Evolutionary conservation across 306 rosid genomes (phyloP).

Genomic region (Ochetophila trinervis): DNA sequence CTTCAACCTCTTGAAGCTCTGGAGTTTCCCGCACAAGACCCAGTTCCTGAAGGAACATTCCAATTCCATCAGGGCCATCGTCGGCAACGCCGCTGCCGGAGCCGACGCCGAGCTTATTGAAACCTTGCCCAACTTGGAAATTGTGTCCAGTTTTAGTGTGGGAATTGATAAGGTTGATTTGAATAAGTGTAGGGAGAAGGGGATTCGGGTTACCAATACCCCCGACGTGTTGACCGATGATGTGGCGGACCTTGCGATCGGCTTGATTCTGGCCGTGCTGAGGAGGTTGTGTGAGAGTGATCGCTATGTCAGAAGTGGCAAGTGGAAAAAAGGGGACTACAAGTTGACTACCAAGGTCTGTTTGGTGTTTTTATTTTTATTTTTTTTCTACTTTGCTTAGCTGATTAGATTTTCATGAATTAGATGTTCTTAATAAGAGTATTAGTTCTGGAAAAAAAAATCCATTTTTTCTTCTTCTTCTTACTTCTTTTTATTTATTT

Average conservation of each 20-base stretch:
- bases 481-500: no score
- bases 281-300: conserved; percentile 62
- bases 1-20: conserved; percentile 48
- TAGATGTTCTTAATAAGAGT: neutral
- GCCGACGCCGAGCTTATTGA: conserved; percentile 55
- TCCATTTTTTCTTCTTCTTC: neutral
- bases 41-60: conserved; percentile 40
- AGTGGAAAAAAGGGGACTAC: conserved; percentile 68
- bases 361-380: neutral
- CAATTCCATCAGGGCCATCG: conserved; percentile 54
- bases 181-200: conserved; percentile 48
- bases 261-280: conserved; percentile 48
- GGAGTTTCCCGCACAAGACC: conserved; percentile 38
- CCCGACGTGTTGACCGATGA: conserved; percentile 89
- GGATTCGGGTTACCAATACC: conserved; percentile 71
- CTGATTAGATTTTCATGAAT: neutral
- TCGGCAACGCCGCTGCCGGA: conserved; percentile 40
- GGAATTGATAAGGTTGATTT: conserved; percentile 75
- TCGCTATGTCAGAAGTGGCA: conserved; percentile 58
- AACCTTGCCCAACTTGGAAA: conserved; percentile 63
- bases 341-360: conserved; percentile 66
- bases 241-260: conserved; percentile 67
- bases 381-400: neutral
- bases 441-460: no score
- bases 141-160: conserved; percentile 66